Conservation (phyloP, 305 asterid species). For the Rubia tinctorum region DNA sequence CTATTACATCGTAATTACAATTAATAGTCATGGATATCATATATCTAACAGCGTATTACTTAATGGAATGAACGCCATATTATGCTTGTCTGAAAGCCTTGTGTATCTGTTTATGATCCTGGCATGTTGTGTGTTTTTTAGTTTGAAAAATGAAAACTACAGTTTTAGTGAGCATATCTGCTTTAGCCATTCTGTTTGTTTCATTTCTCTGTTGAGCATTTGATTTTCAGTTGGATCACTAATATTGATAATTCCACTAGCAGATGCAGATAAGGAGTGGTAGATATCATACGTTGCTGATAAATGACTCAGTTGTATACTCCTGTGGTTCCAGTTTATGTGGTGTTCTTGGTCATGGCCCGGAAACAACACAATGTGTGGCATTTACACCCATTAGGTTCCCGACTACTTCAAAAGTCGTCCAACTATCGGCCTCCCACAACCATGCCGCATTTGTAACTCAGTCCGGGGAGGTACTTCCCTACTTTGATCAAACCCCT, state of each 20-base stretch:
- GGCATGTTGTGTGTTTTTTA: not conserved
- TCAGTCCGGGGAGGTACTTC: conserved; percentile 68
- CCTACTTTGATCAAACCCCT: conserved; percentile 5
- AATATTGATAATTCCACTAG: conserved; percentile 23
- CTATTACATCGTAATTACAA: not conserved
- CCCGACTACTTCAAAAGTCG: conserved; percentile 53
- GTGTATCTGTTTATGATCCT: not conserved
- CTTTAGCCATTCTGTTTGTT: not conserved
- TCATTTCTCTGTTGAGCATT: not conserved
- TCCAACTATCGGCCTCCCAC: conserved; percentile 78
- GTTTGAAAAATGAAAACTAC: conserved; percentile 2
- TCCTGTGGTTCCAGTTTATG: conserved; percentile 87
- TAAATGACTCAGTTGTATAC: conserved; percentile 54
- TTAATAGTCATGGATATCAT: not conserved
- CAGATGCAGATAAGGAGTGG: conserved; percentile 93
- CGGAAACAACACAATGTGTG: conserved; percentile 69
- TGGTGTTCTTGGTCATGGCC: conserved; percentile 92
- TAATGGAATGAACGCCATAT: not conserved
- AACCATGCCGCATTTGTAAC: conserved; percentile 84
- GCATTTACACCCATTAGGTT: conserved; percentile 61
- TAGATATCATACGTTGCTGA: conserved; percentile 76
- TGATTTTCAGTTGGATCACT: conserved; percentile 6
- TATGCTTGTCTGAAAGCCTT: not conserved
- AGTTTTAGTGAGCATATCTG: not conserved
- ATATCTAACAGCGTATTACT: not conserved